Base-by-base conservation (phyloP, 176 grass and related monocot genomes). In the Saccharum spontaneum region DNA sequence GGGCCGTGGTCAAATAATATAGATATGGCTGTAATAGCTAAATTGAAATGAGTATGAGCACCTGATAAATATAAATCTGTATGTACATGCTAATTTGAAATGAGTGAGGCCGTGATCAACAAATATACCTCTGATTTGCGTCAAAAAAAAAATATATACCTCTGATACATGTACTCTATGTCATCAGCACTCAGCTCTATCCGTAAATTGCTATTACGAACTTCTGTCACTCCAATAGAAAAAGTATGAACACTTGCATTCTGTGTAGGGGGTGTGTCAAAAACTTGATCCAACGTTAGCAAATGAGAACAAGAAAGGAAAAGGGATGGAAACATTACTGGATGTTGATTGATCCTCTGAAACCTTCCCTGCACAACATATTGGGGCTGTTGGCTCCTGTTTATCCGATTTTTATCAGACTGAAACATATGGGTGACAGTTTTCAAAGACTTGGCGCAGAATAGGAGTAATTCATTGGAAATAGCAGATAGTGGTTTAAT, bases 261-360 rank as follows among this genome's bases (percentile, higher is more conserved):
- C 96, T 98, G 90, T 95, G 90, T 78, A 75, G 23, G 31, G 5
- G 28, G 66, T 72, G 28, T 57, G 31, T 90, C 78, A 94, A 57
- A 85, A 80, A 13, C 10, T 36, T 80, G 50, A 55, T 85, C 71
- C 69, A 82, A 79, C 4, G 3, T 71, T 75, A 26, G 36, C 5
- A 81, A 66, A 66, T 54, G 74, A 78, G 22, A 65, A 78, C 23
- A 48, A 2, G 43, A 67, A 8, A 45, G 33, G 20, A 77, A 30
- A 86, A 71, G 76, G 26, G 70, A 85, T 68, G 73, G 22, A 63
- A 83, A 82, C 54, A 38, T 91, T 86, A 98, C 96, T 68, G 87
- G 93, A 84, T 98, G 93, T 89, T 95, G 87, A 71, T 98, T 95
- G 79, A 98, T 95, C 70, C 96, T 88, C 81, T 95, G 76, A 78